Conservation (phyloP, 352 stramenopile species). For the Phytophthora melonis region DNA sequence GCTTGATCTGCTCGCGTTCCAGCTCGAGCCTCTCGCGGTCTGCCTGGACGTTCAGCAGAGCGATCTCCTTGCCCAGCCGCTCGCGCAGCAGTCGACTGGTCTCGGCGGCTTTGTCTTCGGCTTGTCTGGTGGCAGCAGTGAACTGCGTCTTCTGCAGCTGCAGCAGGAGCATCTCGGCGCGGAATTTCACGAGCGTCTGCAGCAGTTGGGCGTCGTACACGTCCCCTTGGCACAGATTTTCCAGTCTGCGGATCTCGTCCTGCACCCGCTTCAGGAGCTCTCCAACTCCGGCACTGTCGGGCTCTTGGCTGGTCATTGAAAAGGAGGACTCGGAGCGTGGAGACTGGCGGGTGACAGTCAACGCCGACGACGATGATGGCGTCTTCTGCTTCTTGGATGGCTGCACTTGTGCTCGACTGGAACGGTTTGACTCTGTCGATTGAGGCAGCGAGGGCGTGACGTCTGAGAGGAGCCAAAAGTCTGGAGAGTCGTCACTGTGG, state of each 20-base stretch:
- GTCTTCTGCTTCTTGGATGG: slow-evolving; percentile 20
- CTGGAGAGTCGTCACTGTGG: slow-evolving; percentile 4
- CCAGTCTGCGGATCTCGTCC: slow-evolving; percentile 41
- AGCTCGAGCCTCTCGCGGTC: slow-evolving; percentile 47
- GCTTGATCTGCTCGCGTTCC: slow-evolving; percentile 46
- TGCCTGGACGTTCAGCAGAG: slow-evolving; percentile 37
- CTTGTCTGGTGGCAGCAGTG: slow-evolving; percentile 8
- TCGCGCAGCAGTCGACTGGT: slow-evolving; percentile 28
- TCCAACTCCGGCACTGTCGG: slow-evolving; percentile 8
- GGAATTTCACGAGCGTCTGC: slow-evolving; percentile 47
- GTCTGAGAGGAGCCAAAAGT: slow-evolving; percentile 25
- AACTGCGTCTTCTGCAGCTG: slow-evolving; percentile 29
- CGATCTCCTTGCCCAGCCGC: slow-evolving; percentile 38
- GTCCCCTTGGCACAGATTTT: slow-evolving; percentile 13
- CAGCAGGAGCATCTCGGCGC: slow-evolving; percentile 39
- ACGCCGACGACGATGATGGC: slow-evolving; percentile 12
- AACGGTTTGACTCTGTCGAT: neutral
- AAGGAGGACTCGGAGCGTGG: slow-evolving; percentile 3
- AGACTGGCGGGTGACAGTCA: slow-evolving; percentile 12
- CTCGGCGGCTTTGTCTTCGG: slow-evolving; percentile 23
- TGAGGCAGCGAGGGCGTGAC: neutral
- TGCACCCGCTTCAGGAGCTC: slow-evolving; percentile 32
- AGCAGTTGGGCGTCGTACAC: slow-evolving; percentile 46
- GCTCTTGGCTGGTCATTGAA: neutral
- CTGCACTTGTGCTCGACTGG: slow-evolving; percentile 2